phyloP scores from a whole-genome alignment of 352 stramenopile genomes.

The Phytophthora agathidicida region DNA sequence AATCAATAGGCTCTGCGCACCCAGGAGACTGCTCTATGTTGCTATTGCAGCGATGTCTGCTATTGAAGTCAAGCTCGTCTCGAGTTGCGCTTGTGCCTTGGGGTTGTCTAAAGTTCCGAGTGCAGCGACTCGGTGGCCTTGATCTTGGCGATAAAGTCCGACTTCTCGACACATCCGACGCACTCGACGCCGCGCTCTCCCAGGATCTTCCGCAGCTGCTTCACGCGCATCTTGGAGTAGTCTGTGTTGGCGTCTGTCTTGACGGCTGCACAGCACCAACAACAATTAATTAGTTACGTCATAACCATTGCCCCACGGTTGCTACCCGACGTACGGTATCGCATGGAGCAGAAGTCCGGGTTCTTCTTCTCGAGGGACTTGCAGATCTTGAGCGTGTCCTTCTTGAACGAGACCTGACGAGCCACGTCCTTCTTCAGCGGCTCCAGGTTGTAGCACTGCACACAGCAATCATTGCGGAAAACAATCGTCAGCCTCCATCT shows the following conservation, averaged over 20 bases:
- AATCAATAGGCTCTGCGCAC: constrained; percentile 22
- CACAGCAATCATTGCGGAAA: constrained; percentile 10
- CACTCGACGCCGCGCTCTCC: constrained; percentile 92
- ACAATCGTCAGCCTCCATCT: background rate
- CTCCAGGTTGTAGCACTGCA: constrained; percentile 94
- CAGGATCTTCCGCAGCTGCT: constrained; percentile 96
- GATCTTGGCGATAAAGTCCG: constrained; percentile 95
- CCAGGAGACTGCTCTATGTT: constrained; percentile 2
- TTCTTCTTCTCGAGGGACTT: constrained; percentile 95
- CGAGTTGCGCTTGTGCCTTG: background rate
- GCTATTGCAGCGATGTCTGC: background rate
- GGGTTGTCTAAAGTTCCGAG: constrained; percentile 77
- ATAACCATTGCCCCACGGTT: background rate
- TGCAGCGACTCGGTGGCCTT: constrained; percentile 90
- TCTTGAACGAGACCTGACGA: constrained; percentile 91
- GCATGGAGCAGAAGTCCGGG: constrained; percentile 94
- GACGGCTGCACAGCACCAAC: constrained; percentile 63
- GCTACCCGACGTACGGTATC: constrained; percentile 84
- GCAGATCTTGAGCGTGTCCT: constrained; percentile 94
- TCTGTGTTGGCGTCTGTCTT: constrained; percentile 95
- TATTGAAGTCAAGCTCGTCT: background rate
- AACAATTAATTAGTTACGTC: constrained; percentile 4
- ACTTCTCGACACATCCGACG: constrained; percentile 94
- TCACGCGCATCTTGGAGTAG: constrained; percentile 95
- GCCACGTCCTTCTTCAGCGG: constrained; percentile 95